These are phyloP conservation scores for Amaranthus hypochondriacus DNA, from an alignment of 148 eudicot species.

Conservation along the genomic window DNA sequence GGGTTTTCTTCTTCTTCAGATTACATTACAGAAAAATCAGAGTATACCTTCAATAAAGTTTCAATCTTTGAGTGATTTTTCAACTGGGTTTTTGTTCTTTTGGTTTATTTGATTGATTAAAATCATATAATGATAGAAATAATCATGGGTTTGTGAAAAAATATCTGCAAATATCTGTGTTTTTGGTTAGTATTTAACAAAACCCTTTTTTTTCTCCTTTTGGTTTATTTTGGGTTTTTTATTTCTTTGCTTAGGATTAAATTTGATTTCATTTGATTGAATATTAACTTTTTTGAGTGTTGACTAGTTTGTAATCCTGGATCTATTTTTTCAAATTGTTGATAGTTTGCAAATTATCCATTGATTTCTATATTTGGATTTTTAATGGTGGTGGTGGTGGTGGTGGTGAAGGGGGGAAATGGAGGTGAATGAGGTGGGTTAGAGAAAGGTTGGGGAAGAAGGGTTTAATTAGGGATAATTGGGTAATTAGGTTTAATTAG, in stretches of 20 bases:
- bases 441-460: too few species aligned
- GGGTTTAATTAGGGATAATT: too few species aligned
- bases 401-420: too few species aligned
- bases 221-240: background rate
- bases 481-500: too few species aligned
- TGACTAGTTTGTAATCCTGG: slow-evolving; percentile 25
- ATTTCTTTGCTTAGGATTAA: background rate
- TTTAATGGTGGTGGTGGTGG: background rate
- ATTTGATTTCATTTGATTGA: slow-evolving; percentile 19
- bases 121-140: background rate
- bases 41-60: background rate
- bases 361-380: background rate
- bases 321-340: slow-evolving; percentile 14
- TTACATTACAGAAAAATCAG: background rate
- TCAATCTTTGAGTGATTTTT: slow-evolving; percentile 10
- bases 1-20: slow-evolving; percentile 9
- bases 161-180: slow-evolving; percentile 10
- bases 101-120: background rate
- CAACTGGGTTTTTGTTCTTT: slow-evolving; percentile 20
- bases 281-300: slow-evolving; percentile 7
- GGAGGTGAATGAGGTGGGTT: too few species aligned
- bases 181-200: slow-evolving; percentile 15
- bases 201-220: background rate
- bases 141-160: slow-evolving; percentile 25
- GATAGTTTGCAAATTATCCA: background rate